Conservation (phyloP, 2,329 filamentous ascomycete genomes). For the Zymoseptoria passerinii region DNA sequence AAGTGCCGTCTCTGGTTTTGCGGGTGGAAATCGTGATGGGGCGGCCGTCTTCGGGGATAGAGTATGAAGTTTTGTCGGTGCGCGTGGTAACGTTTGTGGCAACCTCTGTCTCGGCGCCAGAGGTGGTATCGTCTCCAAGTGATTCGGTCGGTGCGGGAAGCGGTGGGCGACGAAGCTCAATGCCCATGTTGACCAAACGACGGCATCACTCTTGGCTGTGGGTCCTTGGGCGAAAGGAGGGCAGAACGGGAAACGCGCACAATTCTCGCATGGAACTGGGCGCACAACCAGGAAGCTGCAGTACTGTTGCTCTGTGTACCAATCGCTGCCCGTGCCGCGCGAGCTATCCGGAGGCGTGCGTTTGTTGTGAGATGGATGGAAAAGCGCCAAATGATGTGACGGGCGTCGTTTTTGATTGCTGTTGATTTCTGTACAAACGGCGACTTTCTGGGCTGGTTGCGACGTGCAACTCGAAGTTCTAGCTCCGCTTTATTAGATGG, state of each 20-base stretch:
- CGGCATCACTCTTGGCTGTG: not conserved
- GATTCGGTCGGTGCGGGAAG: constrained; percentile 71
- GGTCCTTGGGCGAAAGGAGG: not conserved
- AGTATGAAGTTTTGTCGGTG: constrained; percentile 65
- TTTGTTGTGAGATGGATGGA: not conserved
- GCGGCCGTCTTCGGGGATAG: constrained; percentile 76
- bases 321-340: not conserved
- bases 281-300: not conserved
- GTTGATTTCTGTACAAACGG: not conserved
- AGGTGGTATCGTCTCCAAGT: constrained; percentile 43
- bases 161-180: constrained; percentile 44
- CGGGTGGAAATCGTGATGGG: constrained; percentile 84
- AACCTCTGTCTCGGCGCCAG: constrained; percentile 43
- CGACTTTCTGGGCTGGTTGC: not conserved
- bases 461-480: not conserved
- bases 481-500: not conserved
- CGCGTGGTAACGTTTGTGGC: constrained; percentile 61
- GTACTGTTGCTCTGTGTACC: not conserved
- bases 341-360: not conserved
- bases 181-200: constrained; percentile 30
- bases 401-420: not conserved
- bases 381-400: not conserved
- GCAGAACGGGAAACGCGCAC: not conserved
- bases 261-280: not conserved
- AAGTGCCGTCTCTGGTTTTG: constrained; percentile 47